Evolutionary conservation across 129 eudicot species (phyloP).

Genomic region (Centrapalus pauciflorus): DNA sequence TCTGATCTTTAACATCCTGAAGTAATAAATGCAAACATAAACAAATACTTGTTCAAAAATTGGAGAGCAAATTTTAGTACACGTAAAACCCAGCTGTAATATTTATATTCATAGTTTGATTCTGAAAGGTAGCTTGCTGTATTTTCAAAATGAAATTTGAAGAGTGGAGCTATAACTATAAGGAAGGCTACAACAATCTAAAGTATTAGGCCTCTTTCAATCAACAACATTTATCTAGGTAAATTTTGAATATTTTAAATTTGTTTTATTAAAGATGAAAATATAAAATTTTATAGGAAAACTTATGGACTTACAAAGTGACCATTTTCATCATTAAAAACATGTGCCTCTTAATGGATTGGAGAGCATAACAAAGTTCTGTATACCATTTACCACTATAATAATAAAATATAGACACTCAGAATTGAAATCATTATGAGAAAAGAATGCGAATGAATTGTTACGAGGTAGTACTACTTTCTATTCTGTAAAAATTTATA

Average conservation of each 20-base stretch:
- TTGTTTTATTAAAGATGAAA: background rate
- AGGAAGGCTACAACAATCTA: background rate
- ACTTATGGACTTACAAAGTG: background rate
- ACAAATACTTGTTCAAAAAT: background rate
- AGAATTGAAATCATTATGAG: too few relatives aligned
- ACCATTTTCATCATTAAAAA: background rate
- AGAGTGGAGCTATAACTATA: background rate
- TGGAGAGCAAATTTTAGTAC: background rate
- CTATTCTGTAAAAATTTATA: too few relatives aligned
- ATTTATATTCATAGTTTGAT: background rate
- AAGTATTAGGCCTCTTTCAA: background rate
- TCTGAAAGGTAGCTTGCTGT: background rate
- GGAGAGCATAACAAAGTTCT: too few relatives aligned
- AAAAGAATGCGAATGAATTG: too few relatives aligned
- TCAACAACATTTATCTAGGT: background rate
- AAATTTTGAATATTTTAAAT: background rate
- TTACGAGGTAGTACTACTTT: too few relatives aligned
- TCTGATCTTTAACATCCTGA: slow-evolving; percentile 73
- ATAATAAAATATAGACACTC: too few relatives aligned
- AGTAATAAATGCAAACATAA: background rate
- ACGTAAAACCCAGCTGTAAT: background rate
- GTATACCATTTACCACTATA: too few relatives aligned
- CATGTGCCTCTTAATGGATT: background rate
- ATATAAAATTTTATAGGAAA: background rate
- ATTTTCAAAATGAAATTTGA: background rate